Conservation (phyloP, 208 protist species). For the Acanthamoeba royreba region DNA sequence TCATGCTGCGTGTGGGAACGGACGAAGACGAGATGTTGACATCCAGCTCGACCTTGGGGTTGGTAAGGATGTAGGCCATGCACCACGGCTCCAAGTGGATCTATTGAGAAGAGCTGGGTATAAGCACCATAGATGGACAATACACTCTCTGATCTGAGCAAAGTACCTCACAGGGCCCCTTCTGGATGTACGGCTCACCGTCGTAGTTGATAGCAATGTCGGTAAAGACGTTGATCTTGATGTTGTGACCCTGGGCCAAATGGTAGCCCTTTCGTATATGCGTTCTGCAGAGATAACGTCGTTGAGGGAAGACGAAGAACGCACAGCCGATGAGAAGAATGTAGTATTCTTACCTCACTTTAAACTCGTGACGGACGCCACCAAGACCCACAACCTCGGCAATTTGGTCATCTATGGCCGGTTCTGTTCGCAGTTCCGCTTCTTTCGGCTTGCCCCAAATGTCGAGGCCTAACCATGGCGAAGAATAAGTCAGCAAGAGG, state of each 20-base stretch:
- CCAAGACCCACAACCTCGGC: slow-evolving; percentile 20
- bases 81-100: background rate
- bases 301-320: too few species aligned
- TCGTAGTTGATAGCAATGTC: slow-evolving; percentile 27
- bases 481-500: background rate
- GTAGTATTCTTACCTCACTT: too few species aligned
- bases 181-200: background rate
- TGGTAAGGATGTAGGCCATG: background rate
- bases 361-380: background rate
- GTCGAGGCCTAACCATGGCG: background rate
- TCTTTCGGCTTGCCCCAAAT: slow-evolving; percentile 6
- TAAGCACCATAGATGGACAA: too few species aligned
- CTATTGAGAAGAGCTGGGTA: too few species aligned
- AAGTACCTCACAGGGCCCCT: background rate
- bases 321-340: too few species aligned
- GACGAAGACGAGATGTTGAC: background rate
- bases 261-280: background rate
- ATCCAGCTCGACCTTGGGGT: background rate
- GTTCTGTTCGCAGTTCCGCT: background rate
- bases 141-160: too few species aligned
- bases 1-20: background rate
- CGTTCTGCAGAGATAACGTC: too few species aligned
- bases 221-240: background rate
- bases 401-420: background rate
- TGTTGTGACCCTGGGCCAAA: background rate